Percentiles rank a stretch among this genome's conserved stretches.
These are phyloP conservation scores for Leucosporidium yakuticum DNA, from an alignment of 768 basidiomycete genomes.

Conservation along the genomic window DNA sequence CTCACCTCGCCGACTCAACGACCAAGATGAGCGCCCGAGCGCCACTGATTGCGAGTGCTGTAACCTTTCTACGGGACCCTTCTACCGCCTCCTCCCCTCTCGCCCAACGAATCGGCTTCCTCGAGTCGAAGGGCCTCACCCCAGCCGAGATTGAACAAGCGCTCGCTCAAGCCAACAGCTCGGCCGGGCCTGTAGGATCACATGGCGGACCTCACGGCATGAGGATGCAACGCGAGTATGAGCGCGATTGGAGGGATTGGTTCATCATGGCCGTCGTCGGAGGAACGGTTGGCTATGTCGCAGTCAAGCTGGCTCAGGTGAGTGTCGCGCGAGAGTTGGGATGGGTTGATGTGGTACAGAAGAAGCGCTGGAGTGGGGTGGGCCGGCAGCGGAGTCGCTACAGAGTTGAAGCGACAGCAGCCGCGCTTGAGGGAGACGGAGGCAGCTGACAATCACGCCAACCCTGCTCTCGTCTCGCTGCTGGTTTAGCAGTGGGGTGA, in stretches of 20 bases:
- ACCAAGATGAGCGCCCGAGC: no score
- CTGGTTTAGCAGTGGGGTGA: no score
- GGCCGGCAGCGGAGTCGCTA: neutral
- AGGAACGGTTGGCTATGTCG: conserved; percentile 74
- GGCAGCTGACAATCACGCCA: neutral
- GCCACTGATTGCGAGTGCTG: conserved; percentile 5
- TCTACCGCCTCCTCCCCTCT: conserved; percentile 61
- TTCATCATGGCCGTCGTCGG: conserved; percentile 96
- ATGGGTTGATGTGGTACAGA: neutral
- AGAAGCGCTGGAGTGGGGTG: neutral
- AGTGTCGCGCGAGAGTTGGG: conserved; percentile 23
- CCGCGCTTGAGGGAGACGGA: no score
- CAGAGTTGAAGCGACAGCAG: neutral
- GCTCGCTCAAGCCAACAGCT: conserved; percentile 46
- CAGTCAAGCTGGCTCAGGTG: conserved; percentile 71
- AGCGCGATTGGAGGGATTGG: conserved; percentile 85
- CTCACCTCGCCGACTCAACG: no score
- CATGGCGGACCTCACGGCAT: conserved; percentile 3
- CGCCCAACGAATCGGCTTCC: conserved; percentile 79
- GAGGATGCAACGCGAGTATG: conserved; percentile 31
- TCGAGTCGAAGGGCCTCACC: conserved; percentile 89
- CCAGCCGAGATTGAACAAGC: conserved; percentile 78
- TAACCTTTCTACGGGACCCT: conserved; percentile 39
- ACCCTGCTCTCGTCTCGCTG: no score
- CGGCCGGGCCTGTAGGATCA: conserved; percentile 11